Conservation (phyloP, 106 monocot species). For the Dendrobium catenatum region DNA sequence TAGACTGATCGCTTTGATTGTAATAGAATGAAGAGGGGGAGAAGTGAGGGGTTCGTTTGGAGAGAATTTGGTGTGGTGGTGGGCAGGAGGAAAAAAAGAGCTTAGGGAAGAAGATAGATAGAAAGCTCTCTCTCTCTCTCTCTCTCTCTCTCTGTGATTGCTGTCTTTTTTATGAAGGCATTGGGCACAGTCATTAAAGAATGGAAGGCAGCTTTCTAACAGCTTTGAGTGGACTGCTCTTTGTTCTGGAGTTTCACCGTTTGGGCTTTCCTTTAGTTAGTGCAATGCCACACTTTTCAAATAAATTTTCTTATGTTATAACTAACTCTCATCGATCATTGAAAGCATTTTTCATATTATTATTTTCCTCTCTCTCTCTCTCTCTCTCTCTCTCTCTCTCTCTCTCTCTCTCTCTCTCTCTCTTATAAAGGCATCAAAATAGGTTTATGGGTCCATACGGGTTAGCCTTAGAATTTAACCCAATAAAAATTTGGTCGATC, state of each 20-base stretch:
- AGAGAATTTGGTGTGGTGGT: not conserved
- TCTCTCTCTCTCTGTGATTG: conserved; percentile 5
- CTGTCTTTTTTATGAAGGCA: not conserved
- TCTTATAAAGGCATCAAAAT: too few relatives aligned
- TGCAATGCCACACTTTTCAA: too few relatives aligned
- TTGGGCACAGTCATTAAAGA: not conserved
- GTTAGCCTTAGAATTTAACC: too few relatives aligned
- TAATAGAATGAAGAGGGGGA: not conserved
- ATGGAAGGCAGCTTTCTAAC: conserved; percentile 5
- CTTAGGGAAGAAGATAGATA: not conserved
- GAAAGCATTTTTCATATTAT: too few relatives aligned
- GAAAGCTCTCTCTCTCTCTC: conserved; percentile 13
- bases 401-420: too few relatives aligned
- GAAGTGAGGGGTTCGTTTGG: not conserved
- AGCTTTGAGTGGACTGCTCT: not conserved
- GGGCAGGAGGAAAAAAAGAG: not conserved
- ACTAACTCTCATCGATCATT: too few relatives aligned
- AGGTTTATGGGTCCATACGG: too few relatives aligned
- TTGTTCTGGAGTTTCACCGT: not conserved
- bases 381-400: too few relatives aligned
- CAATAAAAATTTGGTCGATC: too few relatives aligned
- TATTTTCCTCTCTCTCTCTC: too few relatives aligned
- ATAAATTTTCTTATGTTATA: too few relatives aligned
- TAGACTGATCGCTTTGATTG: too few relatives aligned
- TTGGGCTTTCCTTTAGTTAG: not conserved